Evolutionary conservation across 2,329 filamentous ascomycete genomes (phyloP), one percentile per base, ranked within the genome.

Genomic region (Pseudocercospora fijiensis): DNA sequence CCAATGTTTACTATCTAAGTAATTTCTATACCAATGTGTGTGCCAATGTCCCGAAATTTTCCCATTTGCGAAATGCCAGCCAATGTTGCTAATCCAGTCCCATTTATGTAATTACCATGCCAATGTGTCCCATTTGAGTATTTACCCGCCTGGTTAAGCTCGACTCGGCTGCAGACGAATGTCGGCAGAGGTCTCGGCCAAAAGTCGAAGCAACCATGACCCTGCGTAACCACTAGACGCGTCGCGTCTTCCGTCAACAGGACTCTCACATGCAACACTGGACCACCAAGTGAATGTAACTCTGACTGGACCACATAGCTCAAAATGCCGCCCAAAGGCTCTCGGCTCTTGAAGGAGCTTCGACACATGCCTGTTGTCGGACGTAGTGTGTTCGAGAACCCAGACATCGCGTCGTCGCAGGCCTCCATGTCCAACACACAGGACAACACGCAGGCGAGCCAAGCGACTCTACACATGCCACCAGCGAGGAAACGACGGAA

Each of bases 341-440:
- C 57, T 45, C 58, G 62, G 10, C 45, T 64, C 27, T 45, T 64
- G 26, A 53, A 47, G 22, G 62, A 64, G 62, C 58, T 64, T 53
- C 62, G 62, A 26, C 62, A 64, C 33, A 51, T 57, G 1, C 62
- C 58, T 8, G 58, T 53, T 24, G n/a, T n/a, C 4, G 62, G 62
- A 49, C 62, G 24, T 51, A 61, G 52, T 37, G 58, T 64, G 37
- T 60, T 64, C 45, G 41, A 55, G 37, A 61, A 64, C 28, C 62
- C 57, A 7, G 62, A 64, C 20, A 53, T 58, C 5, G 49, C 37
- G 18, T 64, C 58, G 8, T 57, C 55, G 52, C 55, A 57, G 37
- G 18, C 53, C 16, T 41, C 49, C 11, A 45, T 45, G 18, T 26
- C 41, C 27, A 37, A 24, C 41, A 51, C 58, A 26, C 58, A 58